Conservation (phyloP, 176 grass and related monocot genomes). For the Aegilops umbellulata region DNA sequence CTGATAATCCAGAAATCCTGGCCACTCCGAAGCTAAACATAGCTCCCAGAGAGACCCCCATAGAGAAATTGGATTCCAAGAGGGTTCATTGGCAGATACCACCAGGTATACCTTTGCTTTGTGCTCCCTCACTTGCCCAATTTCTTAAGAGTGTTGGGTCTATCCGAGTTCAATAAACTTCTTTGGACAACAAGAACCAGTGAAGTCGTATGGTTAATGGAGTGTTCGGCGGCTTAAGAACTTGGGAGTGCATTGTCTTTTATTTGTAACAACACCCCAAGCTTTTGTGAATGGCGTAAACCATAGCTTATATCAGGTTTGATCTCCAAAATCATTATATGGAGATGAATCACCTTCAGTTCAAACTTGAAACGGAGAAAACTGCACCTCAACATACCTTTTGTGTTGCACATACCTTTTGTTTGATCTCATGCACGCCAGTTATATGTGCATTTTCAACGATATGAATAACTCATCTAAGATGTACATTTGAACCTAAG, state of each 20-base stretch:
- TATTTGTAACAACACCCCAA: background rate
- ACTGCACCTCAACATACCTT: background rate
- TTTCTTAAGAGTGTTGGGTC: slow-evolving; percentile 26
- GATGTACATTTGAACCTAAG: background rate
- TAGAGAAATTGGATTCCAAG: slow-evolving; percentile 68
- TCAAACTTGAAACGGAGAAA: slow-evolving; percentile 17
- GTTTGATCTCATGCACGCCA: background rate
- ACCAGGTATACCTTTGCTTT: slow-evolving; percentile 78
- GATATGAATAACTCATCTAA: background rate
- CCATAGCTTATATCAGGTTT: slow-evolving; percentile 2
- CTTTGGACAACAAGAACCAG: slow-evolving; percentile 7
- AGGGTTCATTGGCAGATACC: slow-evolving; percentile 73
- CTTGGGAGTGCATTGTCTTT: background rate
- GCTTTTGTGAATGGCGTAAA: background rate
- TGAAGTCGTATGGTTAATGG: slow-evolving; percentile 4
- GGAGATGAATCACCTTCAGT: background rate
- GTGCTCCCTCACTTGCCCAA: slow-evolving; percentile 29
- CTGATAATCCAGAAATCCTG: slow-evolving; percentile 39
- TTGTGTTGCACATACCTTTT: background rate
- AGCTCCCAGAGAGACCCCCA: slow-evolving; percentile 35
- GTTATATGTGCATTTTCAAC: background rate
- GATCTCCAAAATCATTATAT: slow-evolving; percentile 18
- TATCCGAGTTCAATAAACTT: background rate
- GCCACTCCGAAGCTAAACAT: slow-evolving; percentile 26
- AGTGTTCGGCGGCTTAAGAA: slow-evolving; percentile 7